These are phyloP conservation scores for Tardiomyces blankii DNA, from an alignment of 1,139 yeast species.

Conservation along the genomic window DNA sequence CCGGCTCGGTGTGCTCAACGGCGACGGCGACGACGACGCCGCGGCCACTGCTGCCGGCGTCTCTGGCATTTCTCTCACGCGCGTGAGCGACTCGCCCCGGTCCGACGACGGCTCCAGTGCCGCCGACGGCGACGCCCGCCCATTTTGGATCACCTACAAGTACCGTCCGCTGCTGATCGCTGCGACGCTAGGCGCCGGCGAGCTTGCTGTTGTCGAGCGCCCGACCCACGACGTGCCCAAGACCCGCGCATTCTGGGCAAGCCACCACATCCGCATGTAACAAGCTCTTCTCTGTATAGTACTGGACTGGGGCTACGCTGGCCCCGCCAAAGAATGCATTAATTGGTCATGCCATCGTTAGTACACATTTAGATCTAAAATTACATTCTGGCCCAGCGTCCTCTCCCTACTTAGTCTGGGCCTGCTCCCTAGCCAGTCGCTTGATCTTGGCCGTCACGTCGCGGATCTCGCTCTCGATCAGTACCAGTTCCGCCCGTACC, in stretches of 20 bases:
- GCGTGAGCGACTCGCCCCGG: conserved; percentile 14
- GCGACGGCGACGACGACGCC: conserved; percentile 19
- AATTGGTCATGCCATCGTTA: too few species aligned
- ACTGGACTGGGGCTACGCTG: background rate
- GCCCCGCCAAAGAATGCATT: too few species aligned
- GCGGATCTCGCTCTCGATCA: conserved; percentile 10
- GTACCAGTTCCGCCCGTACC: conserved; percentile 10
- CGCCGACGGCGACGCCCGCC: conserved; percentile 23
- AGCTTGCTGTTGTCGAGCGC: conserved; percentile 67
- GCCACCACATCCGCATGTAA: conserved; percentile 49
- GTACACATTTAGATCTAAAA: too few species aligned
- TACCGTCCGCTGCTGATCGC: conserved; percentile 67
- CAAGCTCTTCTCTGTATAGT: background rate
- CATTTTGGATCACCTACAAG: conserved; percentile 69
- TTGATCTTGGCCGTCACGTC: conserved; percentile 5
- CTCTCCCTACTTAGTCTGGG: background rate
- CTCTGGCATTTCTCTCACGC: background rate
- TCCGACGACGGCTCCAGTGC: conserved; percentile 22
- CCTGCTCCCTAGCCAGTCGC: background rate
- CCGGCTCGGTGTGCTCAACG: conserved; percentile 39
- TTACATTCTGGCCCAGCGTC: too few species aligned
- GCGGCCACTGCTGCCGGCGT: conserved; percentile 25
- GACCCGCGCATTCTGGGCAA: conserved; percentile 65
- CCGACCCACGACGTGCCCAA: conserved; percentile 53
- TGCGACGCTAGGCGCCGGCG: conserved; percentile 43